Base-by-base conservation (phyloP, 2,329 filamentous ascomycete species). In the Xylariales sp. region DNA sequence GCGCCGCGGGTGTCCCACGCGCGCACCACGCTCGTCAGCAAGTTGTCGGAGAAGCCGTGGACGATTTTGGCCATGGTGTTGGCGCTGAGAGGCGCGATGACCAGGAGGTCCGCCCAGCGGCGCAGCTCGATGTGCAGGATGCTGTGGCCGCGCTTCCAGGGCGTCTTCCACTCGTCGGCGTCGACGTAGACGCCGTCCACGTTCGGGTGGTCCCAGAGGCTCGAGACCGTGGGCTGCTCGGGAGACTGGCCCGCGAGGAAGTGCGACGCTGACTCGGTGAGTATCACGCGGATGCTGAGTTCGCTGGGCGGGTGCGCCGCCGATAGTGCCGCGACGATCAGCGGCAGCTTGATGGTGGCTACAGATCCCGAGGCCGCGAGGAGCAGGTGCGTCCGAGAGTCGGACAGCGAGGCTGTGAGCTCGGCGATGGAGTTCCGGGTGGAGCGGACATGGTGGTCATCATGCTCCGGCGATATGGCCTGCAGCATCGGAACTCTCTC, bases 121-220 rank as follows among this genome's bases (percentile, higher is more conserved):
- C 90, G 72, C 38, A 96, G 66, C 60, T 95, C 88, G 50, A 98
- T 97, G 56, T 98, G 93, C 40, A 97, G 65, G 32, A 98, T 95
- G 4, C 72, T 71, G n/a, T 77, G 77, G 4, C 85, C 87, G 3
- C 90, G 74, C 16, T 72, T 76, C 91, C 91, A 97, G 0, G 86
- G 79, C 29, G 71, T 67, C 11, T 70, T 63, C 89, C 90, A 96
- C 61, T 97, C 93, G 47, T 90, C 86, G n/a, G 78, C 76, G 55
- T 97, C 88, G 7, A 74, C 69, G 61, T 95, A 90, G 33, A 96
- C 72, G 15, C 72, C 86, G 29, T 94, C 88, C 6, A 97, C 85
- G 46, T 85, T 83, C 4, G 81, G 77, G 5, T 87, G 62, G 3
- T 61, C 51, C 11, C 67, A 61, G 5, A 96, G 65, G 1, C 73